Conservation (phyloP, 2,329 filamentous ascomycete genomes). For the Paecilomyces niveus region DNA sequence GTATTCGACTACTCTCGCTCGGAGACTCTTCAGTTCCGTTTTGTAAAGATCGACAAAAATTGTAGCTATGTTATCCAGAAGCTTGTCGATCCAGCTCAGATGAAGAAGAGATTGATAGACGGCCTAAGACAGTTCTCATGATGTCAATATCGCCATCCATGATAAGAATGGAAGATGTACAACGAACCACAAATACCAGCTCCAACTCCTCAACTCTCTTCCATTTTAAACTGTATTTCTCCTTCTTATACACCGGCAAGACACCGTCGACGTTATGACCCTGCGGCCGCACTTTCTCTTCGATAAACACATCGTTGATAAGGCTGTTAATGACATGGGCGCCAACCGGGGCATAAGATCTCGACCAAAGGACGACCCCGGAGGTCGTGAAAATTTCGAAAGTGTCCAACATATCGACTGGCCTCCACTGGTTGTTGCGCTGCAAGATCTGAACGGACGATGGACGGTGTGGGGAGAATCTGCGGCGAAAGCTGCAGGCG, state of each 20-base stretch:
- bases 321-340: slow-evolving; percentile 84
- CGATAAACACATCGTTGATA: slow-evolving; percentile 95
- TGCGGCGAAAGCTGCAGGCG: neutral
- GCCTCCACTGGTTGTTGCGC: neutral
- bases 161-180: slow-evolving; percentile 4
- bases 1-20: slow-evolving; percentile 73
- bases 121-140: slow-evolving; percentile 49
- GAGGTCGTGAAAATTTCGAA: slow-evolving; percentile 96
- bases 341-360: slow-evolving; percentile 72
- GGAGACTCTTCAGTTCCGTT: slow-evolving; percentile 73
- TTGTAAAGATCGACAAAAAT: slow-evolving; percentile 88
- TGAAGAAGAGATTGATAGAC: slow-evolving; percentile 95
- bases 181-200: slow-evolving; percentile 82
- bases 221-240: slow-evolving; percentile 94
- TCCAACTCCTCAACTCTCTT: slow-evolving; percentile 86
- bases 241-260: slow-evolving; percentile 71
- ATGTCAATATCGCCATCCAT: neutral
- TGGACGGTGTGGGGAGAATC: neutral
- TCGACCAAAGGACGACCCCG: slow-evolving; percentile 94
- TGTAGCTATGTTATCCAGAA: slow-evolving; percentile 88
- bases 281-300: slow-evolving; percentile 66
- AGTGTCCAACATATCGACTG: slow-evolving; percentile 70
- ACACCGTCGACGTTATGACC: slow-evolving; percentile 54
- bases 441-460: neutral
- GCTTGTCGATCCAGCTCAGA: slow-evolving; percentile 92